Evolutionary conservation across 2,329 filamentous ascomycete genomes (phyloP).

Genomic region (Trichoderma citrinoviride): DNA sequence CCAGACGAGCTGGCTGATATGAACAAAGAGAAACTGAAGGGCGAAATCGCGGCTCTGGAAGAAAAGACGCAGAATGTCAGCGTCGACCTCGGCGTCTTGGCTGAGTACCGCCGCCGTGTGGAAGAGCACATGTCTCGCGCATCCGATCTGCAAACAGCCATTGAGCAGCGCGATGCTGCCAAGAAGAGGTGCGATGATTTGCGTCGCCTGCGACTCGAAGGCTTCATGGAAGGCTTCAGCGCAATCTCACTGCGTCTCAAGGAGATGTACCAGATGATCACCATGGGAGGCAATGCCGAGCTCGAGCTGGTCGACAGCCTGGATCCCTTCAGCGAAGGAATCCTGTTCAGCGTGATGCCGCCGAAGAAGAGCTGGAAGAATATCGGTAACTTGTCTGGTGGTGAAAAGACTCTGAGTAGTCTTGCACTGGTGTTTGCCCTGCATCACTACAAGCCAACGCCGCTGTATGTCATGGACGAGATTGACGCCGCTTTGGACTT

Average conservation of each 20-base stretch:
- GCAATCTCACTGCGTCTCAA: constrained; percentile 92
- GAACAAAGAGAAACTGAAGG: constrained; percentile 59
- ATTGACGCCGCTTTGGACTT: constrained; percentile 98
- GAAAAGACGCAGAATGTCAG: constrained; percentile 77
- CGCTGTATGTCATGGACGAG: constrained; percentile 98
- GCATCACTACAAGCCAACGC: constrained; percentile 97
- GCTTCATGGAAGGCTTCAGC: constrained; percentile 97
- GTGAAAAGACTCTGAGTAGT: constrained; percentile 93
- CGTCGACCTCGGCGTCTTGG: constrained; percentile 84
- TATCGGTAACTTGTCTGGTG: constrained; percentile 91
- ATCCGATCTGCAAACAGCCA: constrained; percentile 77
- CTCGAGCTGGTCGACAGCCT: constrained; percentile 94
- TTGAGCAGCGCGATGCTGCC: constrained; percentile 75
- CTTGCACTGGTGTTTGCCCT: constrained; percentile 95
- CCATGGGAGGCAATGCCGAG: constrained; percentile 98
- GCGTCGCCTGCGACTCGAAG: constrained; percentile 82
- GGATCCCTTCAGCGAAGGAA: constrained; percentile 95
- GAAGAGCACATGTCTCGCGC: constrained; percentile 79
- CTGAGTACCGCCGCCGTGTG: constrained; percentile 82
- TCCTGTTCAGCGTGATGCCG: constrained; percentile 97
- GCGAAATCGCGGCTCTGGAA: constrained; percentile 60
- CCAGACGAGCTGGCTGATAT: constrained; percentile 66
- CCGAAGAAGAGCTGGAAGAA: constrained; percentile 99
- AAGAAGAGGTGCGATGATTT: constrained; percentile 94
- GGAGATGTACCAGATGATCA: constrained; percentile 99